Conservation (phyloP, 257 asterid genomes). For the Nicotiana obtusifolia region DNA sequence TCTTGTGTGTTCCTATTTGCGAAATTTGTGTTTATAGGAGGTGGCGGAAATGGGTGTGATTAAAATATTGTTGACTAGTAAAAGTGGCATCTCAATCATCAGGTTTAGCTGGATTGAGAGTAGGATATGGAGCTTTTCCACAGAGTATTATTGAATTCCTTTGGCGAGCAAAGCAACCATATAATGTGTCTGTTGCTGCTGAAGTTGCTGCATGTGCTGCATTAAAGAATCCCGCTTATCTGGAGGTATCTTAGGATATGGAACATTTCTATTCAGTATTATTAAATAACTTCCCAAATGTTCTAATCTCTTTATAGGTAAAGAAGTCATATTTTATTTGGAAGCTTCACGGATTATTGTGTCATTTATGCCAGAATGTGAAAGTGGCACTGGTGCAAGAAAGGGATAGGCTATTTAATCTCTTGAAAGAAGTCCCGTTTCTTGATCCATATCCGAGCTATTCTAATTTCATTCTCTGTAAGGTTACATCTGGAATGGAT, state of each 20-base stretch:
- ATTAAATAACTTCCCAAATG: neutral
- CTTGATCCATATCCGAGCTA: conserved; percentile 84
- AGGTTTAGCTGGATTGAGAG: conserved; percentile 92
- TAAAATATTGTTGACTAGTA: neutral
- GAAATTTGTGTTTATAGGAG: neutral
- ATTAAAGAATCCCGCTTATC: conserved; percentile 64
- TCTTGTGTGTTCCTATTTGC: neutral
- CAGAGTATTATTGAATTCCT: conserved; percentile 77
- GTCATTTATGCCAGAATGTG: conserved; percentile 55
- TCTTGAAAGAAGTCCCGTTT: conserved; percentile 80
- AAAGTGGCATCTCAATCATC: conserved; percentile 11
- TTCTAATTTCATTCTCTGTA: conserved; percentile 90
- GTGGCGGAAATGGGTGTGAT: neutral
- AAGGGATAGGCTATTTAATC: conserved; percentile 69
- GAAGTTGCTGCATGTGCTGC: conserved; percentile 98
- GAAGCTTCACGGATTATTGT: conserved; percentile 9
- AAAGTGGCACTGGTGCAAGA: conserved; percentile 88
- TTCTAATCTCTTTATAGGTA: neutral
- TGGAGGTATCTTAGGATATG: conserved; percentile 50
- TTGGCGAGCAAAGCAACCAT: conserved; percentile 98
- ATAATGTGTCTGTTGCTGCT: conserved; percentile 95
- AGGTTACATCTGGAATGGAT: conserved; percentile 78
- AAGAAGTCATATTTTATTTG: neutral
- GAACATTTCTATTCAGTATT: neutral
- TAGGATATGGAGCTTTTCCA: conserved; percentile 97